Percentiles rank a stretch among this genome's conserved stretches.
Conservation (phyloP, 2,329 filamentous ascomycete genomes). For the Paecilomyces variotii region DNA sequence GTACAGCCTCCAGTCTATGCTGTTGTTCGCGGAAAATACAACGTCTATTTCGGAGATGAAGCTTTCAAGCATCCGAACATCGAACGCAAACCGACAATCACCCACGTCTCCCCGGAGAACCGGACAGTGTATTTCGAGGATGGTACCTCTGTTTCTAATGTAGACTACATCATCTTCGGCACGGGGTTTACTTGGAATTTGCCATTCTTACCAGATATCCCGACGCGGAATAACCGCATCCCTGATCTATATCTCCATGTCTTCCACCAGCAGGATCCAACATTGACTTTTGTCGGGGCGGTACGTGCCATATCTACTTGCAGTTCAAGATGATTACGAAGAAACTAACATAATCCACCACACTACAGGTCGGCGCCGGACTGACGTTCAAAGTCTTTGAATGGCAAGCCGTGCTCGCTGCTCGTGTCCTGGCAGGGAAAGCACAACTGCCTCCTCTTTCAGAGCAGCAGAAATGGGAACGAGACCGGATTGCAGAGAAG, state of each 20-base stretch:
- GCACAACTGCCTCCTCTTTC: conserved; percentile 41
- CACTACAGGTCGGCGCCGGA: conserved; percentile 25
- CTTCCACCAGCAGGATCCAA: conserved; percentile 27
- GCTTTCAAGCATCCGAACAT: conserved; percentile 53
- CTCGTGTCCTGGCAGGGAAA: conserved; percentile 50
- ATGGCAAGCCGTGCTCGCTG: conserved; percentile 58
- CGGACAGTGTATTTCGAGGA: conserved; percentile 49
- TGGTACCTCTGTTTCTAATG: conserved; percentile 43
- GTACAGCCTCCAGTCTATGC: conserved; percentile 44
- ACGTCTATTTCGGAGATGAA: conserved; percentile 50
- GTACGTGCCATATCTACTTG: conserved; percentile 22
- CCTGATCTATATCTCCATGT: conserved; percentile 30
- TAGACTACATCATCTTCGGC: conserved; percentile 59
- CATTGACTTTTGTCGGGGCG: conserved; percentile 34
- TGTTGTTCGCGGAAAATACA: conserved; percentile 46
- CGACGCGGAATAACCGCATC: conserved; percentile 24
- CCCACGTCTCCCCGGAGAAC: conserved; percentile 31
- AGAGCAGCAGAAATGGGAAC: conserved; percentile 51
- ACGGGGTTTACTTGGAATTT: conserved; percentile 60
- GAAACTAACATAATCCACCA: background rate
- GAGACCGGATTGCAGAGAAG: conserved; percentile 43
- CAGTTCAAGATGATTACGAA: background rate
- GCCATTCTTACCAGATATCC: conserved; percentile 49
- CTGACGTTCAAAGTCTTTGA: conserved; percentile 63
- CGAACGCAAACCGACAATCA: conserved; percentile 19